Percentiles rank a stretch among this genome's conserved stretches.
Conservation (phyloP, 345 rosid genomes). For the Eutrema japonicum region DNA sequence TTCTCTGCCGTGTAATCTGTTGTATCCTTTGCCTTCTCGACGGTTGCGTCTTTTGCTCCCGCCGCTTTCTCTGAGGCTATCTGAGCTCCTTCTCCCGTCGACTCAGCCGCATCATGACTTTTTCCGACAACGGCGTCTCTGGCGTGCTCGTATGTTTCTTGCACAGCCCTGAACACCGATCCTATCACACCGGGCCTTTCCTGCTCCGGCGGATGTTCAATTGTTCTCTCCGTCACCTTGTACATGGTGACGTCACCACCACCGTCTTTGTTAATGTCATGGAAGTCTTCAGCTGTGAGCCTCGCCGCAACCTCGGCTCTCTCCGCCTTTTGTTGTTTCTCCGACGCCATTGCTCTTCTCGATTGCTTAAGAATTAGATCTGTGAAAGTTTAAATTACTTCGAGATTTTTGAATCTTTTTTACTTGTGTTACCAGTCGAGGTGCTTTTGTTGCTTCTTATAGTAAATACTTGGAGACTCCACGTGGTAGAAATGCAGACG, state of each 20-base stretch:
- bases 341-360: constrained; percentile 55
- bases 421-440: not conserved
- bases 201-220: constrained; percentile 44
- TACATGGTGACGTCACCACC: constrained; percentile 37
- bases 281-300: constrained; percentile 50
- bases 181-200: constrained; percentile 63
- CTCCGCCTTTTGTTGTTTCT: constrained; percentile 53
- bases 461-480: constrained; percentile 16
- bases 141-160: constrained; percentile 60
- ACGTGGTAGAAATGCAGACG: constrained; percentile 28
- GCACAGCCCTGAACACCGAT: constrained; percentile 58
- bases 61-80: constrained; percentile 30
- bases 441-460: constrained; percentile 33
- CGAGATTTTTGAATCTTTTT: not conserved
- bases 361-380: not conserved
- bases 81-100: constrained; percentile 33
- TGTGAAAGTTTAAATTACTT: not conserved
- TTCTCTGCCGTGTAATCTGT: constrained; percentile 12
- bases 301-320: constrained; percentile 59
- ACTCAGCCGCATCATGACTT: constrained; percentile 16
- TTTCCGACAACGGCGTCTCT: constrained; percentile 67
- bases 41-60: constrained; percentile 28
- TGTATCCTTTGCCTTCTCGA: not conserved
- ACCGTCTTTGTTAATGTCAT: constrained; percentile 48
- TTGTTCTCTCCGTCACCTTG: constrained; percentile 36